phyloP scores from a whole-genome alignment of 78 protist species.

The slime mould (Dictyostelium discoideum) region DNA sequence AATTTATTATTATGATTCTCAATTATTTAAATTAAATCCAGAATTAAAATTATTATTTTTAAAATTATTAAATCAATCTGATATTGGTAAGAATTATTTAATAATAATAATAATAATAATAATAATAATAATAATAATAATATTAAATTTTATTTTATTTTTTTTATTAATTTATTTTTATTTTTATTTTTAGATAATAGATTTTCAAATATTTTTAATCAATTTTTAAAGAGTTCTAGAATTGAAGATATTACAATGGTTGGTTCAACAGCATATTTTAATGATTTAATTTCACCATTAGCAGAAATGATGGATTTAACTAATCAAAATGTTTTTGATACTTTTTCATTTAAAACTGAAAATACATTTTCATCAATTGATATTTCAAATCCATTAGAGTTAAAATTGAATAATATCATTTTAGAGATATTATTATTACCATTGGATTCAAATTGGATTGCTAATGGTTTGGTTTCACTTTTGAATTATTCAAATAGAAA shows the following conservation, averaged over 20 bases:
- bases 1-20: slow-evolving; percentile 22
- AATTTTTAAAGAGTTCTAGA: not conserved
- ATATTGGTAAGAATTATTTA: slow-evolving; percentile 9
- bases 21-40: not conserved
- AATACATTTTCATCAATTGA: not conserved
- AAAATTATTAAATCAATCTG: not conserved
- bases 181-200: not conserved
- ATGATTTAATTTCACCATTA: slow-evolving; percentile 3
- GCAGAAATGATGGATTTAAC: not conserved
- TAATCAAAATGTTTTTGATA: not conserved
- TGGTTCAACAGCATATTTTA: not conserved
- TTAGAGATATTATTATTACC: not conserved
- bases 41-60: slow-evolving; percentile 1
- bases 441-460: not conserved
- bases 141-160: not conserved
- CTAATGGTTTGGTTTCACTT: not conserved
- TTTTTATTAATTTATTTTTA: not conserved
- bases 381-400: slow-evolving; percentile 14
- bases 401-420: not conserved
- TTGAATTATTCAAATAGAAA: not conserved
- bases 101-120: too few species aligned
- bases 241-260: not conserved
- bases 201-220: not conserved
- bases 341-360: not conserved
- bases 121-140: too few species aligned